These are phyloP conservation scores for Malassezia cuniculi DNA, from an alignment of 1,284 basidiomycete genomes.

Conservation along the genomic window DNA sequence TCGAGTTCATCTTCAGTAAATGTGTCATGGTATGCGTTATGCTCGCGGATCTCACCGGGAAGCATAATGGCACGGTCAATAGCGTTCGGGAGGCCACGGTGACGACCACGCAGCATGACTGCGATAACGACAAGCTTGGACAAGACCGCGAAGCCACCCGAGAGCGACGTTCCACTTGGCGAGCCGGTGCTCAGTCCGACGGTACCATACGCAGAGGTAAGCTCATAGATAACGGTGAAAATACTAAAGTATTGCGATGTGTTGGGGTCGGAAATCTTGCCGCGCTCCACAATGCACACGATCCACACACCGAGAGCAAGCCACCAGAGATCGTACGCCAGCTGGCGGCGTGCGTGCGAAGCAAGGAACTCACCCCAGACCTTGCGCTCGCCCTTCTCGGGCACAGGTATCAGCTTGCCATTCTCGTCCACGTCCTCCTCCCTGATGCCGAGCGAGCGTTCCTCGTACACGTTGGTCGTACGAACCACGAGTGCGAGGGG, in stretches of 20 bases:
- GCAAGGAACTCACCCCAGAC: conserved; percentile 65
- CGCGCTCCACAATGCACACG: conserved; percentile 40
- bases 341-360: conserved; percentile 68
- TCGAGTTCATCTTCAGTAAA: background rate
- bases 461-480: conserved; percentile 97
- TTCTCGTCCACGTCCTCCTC: conserved; percentile 16
- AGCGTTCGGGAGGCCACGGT: conserved; percentile 62
- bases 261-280: conserved; percentile 27
- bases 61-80: conserved; percentile 62
- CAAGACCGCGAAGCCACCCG: conserved; percentile 62
- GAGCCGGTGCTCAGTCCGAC: conserved; percentile 55
- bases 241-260: conserved; percentile 36
- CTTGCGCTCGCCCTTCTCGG: background rate
- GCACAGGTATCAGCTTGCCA: conserved; percentile 34
- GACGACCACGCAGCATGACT: conserved; percentile 86
- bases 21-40: background rate
- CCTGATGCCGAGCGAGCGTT: conserved; percentile 48
- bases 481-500: conserved; percentile 61
- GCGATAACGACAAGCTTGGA: conserved; percentile 66
- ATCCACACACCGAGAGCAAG: conserved; percentile 43
- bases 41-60: conserved; percentile 15
- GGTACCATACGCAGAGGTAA: conserved; percentile 59
- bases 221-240: conserved; percentile 59
- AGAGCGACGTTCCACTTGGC: conserved; percentile 56
- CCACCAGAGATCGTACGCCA: conserved; percentile 56